These are phyloP conservation scores for Chlorophyllum brunneum DNA, from an alignment of 768 basidiomycete genomes.

Conservation along the genomic window DNA sequence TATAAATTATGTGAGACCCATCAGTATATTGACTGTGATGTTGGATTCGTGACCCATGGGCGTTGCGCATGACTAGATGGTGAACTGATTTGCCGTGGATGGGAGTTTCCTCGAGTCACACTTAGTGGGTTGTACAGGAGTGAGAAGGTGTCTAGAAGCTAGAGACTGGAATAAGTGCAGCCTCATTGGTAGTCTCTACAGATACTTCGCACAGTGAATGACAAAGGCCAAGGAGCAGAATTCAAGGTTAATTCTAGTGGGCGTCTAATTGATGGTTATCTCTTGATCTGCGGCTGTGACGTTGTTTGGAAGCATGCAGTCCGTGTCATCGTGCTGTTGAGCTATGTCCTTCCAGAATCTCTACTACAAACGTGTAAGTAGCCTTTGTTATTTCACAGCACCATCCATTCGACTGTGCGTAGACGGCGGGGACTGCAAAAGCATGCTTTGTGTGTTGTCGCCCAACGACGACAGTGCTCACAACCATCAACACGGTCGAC, in stretches of 20 bases:
- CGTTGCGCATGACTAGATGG: constrained; percentile 5
- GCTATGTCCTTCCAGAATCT: constrained; percentile 82
- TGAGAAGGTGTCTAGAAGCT: no score
- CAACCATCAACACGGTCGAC: constrained; percentile 78
- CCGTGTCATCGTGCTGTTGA: no score
- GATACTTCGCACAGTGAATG: no score
- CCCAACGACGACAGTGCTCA: constrained; percentile 80
- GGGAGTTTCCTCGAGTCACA: not conserved
- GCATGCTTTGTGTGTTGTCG: constrained; percentile 78
- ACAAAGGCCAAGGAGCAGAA: no score
- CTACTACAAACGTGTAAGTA: constrained; percentile 83
- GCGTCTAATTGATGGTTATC: no score
- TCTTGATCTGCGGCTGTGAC: constrained; percentile 4
- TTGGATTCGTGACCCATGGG: constrained; percentile 5
- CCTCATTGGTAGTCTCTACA: no score
- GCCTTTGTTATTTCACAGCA: constrained; percentile 12
- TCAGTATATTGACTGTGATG: not conserved
- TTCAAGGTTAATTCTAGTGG: no score
- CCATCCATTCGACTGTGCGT: constrained; percentile 16
- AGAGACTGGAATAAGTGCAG: no score
- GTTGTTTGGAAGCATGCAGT: not conserved
- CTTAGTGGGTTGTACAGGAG: not conserved
- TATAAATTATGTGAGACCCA: not conserved
- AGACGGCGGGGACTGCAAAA: constrained; percentile 77
- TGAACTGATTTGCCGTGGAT: constrained; percentile 8